Evolutionary conservation across 495 filamentous ascomycete genomes (phyloP).

Genomic region (Penicillium verhagenii): DNA sequence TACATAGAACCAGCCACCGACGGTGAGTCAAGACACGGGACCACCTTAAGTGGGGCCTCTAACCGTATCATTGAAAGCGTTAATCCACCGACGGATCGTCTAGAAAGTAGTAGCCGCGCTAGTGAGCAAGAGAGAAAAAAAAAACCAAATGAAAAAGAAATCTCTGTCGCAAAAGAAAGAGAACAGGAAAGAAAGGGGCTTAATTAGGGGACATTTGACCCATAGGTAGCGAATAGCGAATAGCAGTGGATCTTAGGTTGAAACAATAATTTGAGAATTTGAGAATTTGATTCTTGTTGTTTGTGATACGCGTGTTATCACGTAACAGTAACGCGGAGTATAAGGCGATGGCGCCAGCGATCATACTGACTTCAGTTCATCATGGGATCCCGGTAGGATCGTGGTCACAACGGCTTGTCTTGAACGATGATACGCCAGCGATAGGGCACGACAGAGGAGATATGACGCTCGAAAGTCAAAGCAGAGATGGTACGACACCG

Average conservation of each 20-base stretch:
- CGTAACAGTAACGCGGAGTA: slow-evolving; percentile 6
- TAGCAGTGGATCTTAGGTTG: background rate
- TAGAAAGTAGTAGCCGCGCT: slow-evolving; percentile 5
- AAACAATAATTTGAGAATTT: too few species aligned
- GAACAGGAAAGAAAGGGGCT: slow-evolving; percentile 11
- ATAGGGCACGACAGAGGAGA: slow-evolving; percentile 9
- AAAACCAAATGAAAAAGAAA: slow-evolving; percentile 1
- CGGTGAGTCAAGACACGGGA: slow-evolving; percentile 23
- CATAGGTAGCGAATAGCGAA: background rate
- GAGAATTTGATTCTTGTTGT: too few species aligned
- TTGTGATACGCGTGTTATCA: slow-evolving; percentile 18
- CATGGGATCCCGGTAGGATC: slow-evolving; percentile 18
- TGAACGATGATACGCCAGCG: slow-evolving; percentile 18
- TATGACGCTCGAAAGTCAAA: slow-evolving; percentile 9
- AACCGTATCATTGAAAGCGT: slow-evolving; percentile 9
- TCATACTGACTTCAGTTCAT: slow-evolving; percentile 2
- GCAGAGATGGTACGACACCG: slow-evolving; percentile 9
- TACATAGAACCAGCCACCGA: slow-evolving; percentile 17
- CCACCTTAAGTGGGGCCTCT: slow-evolving; percentile 18
- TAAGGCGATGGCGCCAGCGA: slow-evolving; percentile 1
- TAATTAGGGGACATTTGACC: slow-evolving; percentile 27
- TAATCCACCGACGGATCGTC: slow-evolving; percentile 5
- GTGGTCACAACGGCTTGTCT: slow-evolving; percentile 4
- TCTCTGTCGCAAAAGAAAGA: slow-evolving; percentile 1
- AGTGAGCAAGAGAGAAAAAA: slow-evolving; percentile 1